Evolutionary conservation across 1,284 basidiomycete genomes (phyloP), one percentile per base, ranked within the genome.

Genomic region (Calocybe gambosa): DNA sequence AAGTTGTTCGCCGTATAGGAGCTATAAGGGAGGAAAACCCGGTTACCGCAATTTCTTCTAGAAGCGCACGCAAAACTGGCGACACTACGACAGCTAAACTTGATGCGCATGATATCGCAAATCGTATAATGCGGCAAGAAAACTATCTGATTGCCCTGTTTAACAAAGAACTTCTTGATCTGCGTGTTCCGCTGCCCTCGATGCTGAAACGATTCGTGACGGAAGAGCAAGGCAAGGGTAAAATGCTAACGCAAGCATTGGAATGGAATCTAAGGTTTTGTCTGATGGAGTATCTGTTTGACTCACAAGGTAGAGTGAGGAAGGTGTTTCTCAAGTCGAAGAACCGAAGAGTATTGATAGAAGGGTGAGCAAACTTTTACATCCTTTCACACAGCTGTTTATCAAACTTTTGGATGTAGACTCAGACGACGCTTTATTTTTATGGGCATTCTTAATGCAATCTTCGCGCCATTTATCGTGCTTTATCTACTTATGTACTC

Each of bases 81-180:
- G 68, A 71, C 60, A 75, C 67, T 21, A 69, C 65, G 9, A 80
- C 79, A 0, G 85, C 84, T 23, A 93, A 90, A 64, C 80, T 98
- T 9, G 95, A 99, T 59, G 96, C 95, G 0, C 96, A 99, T 63
- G 94, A 98, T 62, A 81, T 95, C 45, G 93, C 93, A 4, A 95
- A 94, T 62, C 87, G 96, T 39, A 96, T 99, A 59, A 83, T 99
- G 80, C 80, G 95, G 15, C 91, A 96, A 63, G 93, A 98, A 64
- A 99, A 99, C 67, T 99, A 97, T 64, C 77, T 99, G 42, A 96
- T 98, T 50, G 94, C 95, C 0, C 68, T 99, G 12, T 97, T 99
- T 69, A 98, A 98, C 71, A 97, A 97, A 61, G 93, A 96, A 56
- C 67, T 98, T 2, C 73, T 99, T 38, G 89, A 99, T 64, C 75